phyloP scores from a whole-genome alignment of 768 basidiomycete species.

The Pleurotus djamor region DNA sequence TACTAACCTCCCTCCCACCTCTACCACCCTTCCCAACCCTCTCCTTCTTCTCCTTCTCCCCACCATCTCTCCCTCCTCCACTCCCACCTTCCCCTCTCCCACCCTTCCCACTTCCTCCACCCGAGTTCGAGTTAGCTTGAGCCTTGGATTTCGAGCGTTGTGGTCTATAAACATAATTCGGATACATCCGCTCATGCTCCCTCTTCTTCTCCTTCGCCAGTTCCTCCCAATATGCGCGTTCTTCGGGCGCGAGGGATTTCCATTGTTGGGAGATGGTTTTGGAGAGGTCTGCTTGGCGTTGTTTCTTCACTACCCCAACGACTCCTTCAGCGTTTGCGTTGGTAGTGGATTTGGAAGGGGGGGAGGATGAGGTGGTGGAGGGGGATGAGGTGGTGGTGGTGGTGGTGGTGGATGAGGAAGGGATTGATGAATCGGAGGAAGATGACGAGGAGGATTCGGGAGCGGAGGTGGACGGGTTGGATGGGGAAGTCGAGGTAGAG shows the following conservation, averaged over 20 bases:
- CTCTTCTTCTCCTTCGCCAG: conserved; percentile 78
- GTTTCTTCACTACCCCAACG: no score
- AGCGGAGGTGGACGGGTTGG: conserved; percentile 8
- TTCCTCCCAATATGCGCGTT: conserved; percentile 73
- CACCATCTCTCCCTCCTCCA: no score
- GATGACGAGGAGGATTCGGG: no score
- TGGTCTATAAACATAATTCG: conserved; percentile 78
- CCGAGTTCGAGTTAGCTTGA: conserved; percentile 34
- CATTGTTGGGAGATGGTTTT: conserved; percentile 83
- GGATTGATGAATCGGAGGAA: neutral
- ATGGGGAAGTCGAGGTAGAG: conserved; percentile 8
- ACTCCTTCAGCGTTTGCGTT: no score
- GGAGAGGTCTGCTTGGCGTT: conserved; percentile 75
- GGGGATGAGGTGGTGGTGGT: conserved; percentile 24
- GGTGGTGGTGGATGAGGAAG: neutral
- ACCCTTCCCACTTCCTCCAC: conserved; percentile 15
- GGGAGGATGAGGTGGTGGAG: no score
- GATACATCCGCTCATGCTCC: conserved; percentile 74
- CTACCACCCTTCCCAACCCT: conserved; percentile 5
- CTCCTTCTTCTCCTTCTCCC: conserved; percentile 25
- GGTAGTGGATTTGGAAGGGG: no score
- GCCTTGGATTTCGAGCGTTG: conserved; percentile 62
- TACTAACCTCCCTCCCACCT: no score
- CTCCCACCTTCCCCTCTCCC: no score
- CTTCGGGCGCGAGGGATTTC: conserved; percentile 65